phyloP scores from a whole-genome alignment of 495 filamentous ascomycete species.

The Aspergillus ostianus region DNA sequence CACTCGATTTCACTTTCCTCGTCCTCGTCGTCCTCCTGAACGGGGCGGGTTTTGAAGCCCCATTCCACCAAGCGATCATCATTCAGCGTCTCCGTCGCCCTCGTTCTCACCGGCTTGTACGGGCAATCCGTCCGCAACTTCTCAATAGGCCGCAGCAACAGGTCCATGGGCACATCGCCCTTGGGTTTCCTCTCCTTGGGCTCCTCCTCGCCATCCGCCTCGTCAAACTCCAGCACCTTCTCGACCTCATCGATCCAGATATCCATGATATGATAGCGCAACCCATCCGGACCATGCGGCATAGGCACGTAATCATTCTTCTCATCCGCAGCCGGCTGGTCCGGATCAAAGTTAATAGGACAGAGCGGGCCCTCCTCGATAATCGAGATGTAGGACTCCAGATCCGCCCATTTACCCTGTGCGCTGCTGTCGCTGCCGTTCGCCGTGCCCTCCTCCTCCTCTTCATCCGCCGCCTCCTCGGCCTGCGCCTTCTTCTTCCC shows the following conservation, averaged over 20 bases:
- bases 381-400: slow-evolving; percentile 41
- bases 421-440: slow-evolving; percentile 20
- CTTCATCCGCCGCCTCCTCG: slow-evolving; percentile 21
- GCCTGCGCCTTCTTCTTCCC: slow-evolving; percentile 19
- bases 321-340: slow-evolving; percentile 30
- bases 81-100: slow-evolving; percentile 67
- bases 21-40: slow-evolving; percentile 40
- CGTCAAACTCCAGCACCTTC: slow-evolving; percentile 57
- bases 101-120: slow-evolving; percentile 69
- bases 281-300: slow-evolving; percentile 65
- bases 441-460: slow-evolving; percentile 10
- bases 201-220: slow-evolving; percentile 30
- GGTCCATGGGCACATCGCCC: slow-evolving; percentile 46
- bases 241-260: slow-evolving; percentile 87
- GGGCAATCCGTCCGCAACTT: slow-evolving; percentile 52
- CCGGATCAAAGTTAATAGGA: slow-evolving; percentile 44
- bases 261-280: slow-evolving; percentile 86
- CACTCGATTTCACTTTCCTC: slow-evolving; percentile 58
- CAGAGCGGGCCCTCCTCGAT: slow-evolving; percentile 44
- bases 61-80: slow-evolving; percentile 71
- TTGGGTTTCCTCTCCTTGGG: slow-evolving; percentile 33
- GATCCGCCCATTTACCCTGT: slow-evolving; percentile 39
- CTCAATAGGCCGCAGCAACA: slow-evolving; percentile 60
- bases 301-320: slow-evolving; percentile 37
- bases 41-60: slow-evolving; percentile 45